Evolutionary conservation across 225 moss, liverwort and hornwort genomes (phyloP).

Genomic region (Pseudisothecium myosuroides): DNA sequence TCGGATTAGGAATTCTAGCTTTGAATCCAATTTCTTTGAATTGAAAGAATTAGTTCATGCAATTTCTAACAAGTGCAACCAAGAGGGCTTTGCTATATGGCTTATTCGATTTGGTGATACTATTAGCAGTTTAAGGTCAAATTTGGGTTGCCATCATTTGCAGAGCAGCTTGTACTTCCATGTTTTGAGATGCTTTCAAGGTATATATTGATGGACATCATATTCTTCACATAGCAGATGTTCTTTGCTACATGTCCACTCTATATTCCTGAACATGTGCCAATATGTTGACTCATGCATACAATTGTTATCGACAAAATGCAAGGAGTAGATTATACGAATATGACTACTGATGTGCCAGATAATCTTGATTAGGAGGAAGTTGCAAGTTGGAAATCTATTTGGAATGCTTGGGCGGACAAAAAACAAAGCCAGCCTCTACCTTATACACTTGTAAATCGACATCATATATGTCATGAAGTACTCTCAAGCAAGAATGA

Average conservation of each 20-base stretch:
- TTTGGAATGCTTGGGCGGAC: neutral
- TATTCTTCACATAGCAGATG: neutral
- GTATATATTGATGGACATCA: neutral
- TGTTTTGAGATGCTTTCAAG: too few species aligned
- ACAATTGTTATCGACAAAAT: neutral
- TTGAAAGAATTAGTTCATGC: neutral
- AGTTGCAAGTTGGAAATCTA: neutral
- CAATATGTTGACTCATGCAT: neutral
- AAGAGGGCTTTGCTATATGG: neutral
- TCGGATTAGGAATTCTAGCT: neutral
- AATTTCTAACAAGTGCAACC: neutral
- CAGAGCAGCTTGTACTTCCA: neutral
- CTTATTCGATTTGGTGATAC: neutral
- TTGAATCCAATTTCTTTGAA: neutral
- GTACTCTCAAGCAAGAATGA: neutral
- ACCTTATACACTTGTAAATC: neutral
- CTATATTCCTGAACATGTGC: too few species aligned
- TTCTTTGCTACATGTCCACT: neutral
- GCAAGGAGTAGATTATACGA: rapidly evolving
- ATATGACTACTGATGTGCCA: too few species aligned
- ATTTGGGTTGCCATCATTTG: neutral
- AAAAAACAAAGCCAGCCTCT: too few species aligned
- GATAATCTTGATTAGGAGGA: neutral
- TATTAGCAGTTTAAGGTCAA: neutral
- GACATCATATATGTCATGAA: neutral